Evolutionary conservation across 2,329 filamentous ascomycete genomes (phyloP).

Genomic region (Colletotrichum sidae): DNA sequence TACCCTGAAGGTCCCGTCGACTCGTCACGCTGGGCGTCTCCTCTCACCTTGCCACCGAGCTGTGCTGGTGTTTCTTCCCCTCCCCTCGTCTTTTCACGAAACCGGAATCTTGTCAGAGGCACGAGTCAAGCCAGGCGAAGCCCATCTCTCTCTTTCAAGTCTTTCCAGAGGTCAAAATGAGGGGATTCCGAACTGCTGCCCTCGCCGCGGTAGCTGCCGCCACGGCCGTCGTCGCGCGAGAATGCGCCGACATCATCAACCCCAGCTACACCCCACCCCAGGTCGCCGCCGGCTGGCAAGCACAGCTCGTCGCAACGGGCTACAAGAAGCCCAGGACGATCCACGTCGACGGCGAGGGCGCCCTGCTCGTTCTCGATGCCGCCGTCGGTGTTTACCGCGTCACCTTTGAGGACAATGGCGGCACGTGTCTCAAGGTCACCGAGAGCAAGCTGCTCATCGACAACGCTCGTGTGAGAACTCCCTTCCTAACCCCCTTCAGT

Average conservation of each 20-base stretch:
- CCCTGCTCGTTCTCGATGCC: constrained; percentile 58
- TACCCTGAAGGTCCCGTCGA: constrained; percentile 4
- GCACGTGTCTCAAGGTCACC: constrained; percentile 54
- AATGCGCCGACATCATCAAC: constrained; percentile 50
- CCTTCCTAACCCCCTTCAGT: neutral
- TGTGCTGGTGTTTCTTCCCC: neutral
- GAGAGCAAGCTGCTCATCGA: constrained; percentile 48
- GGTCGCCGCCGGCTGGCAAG: constrained; percentile 57
- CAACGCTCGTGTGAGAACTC: constrained; percentile 47
- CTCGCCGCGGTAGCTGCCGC: constrained; percentile 14
- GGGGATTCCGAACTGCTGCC: constrained; percentile 15
- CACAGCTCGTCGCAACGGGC: constrained; percentile 55
- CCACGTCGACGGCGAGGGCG: constrained; percentile 57
- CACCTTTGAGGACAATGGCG: constrained; percentile 53
- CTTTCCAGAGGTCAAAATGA: constrained; percentile 15
- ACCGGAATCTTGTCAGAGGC: neutral
- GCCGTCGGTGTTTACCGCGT: constrained; percentile 56
- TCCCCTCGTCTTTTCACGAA: neutral
- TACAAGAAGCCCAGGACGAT: constrained; percentile 57
- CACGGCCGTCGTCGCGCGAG: constrained; percentile 27
- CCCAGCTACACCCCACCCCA: constrained; percentile 51
- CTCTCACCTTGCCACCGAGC: constrained; percentile 16
- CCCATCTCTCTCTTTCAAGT: no score
- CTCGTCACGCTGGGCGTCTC: constrained; percentile 8
- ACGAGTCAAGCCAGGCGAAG: no score